These are phyloP conservation scores for Leccinum broughii DNA, from an alignment of 768 basidiomycete genomes.

Conservation along the genomic window DNA sequence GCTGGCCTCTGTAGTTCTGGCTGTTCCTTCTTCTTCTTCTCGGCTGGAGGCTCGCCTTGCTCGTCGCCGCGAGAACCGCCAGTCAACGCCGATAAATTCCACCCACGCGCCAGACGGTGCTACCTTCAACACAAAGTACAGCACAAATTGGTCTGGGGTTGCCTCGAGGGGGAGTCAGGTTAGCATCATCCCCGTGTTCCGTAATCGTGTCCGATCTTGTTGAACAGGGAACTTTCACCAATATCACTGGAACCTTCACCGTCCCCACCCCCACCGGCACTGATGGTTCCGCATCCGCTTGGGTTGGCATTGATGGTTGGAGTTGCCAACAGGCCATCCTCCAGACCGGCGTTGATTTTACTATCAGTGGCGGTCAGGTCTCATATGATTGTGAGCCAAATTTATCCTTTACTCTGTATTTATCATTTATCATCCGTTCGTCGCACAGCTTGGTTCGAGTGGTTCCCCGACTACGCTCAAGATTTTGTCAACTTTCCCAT, in stretches of 20 bases:
- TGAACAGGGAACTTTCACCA: background rate
- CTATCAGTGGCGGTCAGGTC: background rate
- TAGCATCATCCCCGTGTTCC: background rate
- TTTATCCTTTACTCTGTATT: too few relatives aligned
- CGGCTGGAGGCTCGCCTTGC: constrained; percentile 15
- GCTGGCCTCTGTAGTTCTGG: constrained; percentile 20
- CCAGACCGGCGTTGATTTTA: background rate
- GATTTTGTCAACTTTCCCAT: background rate
- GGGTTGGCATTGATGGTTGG: background rate
- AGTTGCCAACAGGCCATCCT: background rate
- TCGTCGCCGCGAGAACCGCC: constrained; percentile 16
- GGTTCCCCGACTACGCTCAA: background rate
- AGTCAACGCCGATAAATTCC: constrained; percentile 9
- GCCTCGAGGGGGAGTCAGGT: background rate
- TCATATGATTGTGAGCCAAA: background rate
- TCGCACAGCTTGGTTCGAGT: background rate
- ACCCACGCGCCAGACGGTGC: background rate
- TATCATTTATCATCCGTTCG: too few relatives aligned
- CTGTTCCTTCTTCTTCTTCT: constrained; percentile 1
- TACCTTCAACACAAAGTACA: constrained; percentile 14
- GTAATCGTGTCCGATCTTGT: background rate
- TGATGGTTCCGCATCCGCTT: background rate
- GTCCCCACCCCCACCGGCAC: background rate
- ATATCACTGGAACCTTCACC: background rate
- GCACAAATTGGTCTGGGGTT: constrained; percentile 19